Evolutionary conservation across 2,329 filamentous ascomycete genomes (phyloP).

Genomic region (Trichoderma atrobrunneum): DNA sequence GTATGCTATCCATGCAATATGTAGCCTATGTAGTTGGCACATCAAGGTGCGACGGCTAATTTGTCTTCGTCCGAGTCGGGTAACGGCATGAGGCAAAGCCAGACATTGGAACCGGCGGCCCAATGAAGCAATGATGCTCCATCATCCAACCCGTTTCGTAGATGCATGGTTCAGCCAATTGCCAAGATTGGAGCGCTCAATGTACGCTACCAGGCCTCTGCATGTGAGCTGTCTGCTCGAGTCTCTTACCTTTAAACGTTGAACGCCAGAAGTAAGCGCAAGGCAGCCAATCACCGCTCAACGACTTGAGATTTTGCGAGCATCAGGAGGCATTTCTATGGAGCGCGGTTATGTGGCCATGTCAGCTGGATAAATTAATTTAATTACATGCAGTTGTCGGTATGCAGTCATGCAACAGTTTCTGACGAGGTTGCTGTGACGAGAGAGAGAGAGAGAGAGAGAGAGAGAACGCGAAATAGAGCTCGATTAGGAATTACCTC

Average conservation of each 20-base stretch:
- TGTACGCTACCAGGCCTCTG: not conserved
- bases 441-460: not conserved
- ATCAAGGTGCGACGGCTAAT: not conserved
- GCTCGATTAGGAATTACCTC: not conserved
- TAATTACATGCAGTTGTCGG: not conserved
- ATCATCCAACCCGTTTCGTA: slow-evolving; percentile 3
- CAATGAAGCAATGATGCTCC: slow-evolving; percentile 1
- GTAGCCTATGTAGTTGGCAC: not conserved
- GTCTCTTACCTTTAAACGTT: not conserved
- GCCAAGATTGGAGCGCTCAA: slow-evolving; percentile 2
- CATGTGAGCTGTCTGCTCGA: not conserved
- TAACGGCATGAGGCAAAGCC: not conserved
- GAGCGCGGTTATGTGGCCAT: not conserved
- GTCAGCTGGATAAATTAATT: slow-evolving; percentile 2
- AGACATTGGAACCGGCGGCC: not conserved
- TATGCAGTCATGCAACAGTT: not conserved
- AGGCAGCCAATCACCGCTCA: not conserved
- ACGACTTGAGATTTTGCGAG: not conserved
- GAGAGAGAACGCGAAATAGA: not conserved
- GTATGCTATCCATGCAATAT: not conserved
- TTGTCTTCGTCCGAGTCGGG: not conserved
- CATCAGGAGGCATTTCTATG: not conserved
- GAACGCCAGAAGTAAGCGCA: not conserved
- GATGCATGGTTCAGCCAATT: not conserved
- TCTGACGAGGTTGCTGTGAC: not conserved